Base-by-base conservation (phyloP, 176 grass and related monocot species). In the Triticum turgidum region DNA sequence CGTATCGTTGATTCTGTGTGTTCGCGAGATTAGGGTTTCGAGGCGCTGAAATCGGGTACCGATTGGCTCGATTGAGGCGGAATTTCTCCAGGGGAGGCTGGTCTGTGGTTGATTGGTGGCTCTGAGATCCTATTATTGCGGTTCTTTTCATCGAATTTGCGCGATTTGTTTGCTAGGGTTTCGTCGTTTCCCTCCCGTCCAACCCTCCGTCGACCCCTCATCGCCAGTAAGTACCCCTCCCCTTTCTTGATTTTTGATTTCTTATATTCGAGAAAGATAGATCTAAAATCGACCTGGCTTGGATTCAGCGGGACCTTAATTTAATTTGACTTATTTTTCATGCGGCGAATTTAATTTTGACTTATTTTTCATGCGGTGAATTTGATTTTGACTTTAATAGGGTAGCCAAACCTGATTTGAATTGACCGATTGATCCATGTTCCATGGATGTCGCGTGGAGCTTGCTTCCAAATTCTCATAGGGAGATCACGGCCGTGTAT, bases 21-120 rank as follows among this genome's bases (percentile, higher is more conserved):
- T 69, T 87, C 39, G 12, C 81, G 34, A 86, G 65, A 76, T 81
- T 92, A 87, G 91, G 87, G 87, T 80, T 89, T 89, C 39, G 33
- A 12, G 73, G 9, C 37, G 52, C 61, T 9, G 22, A 42, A 30
- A 63, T 86, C 52, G 84, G 71, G 38, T 59, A 17, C 56, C 73
- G 52, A 83, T 90, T 32, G 20, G 84, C 5, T 86, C 73, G 65
- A 90, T 86, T 82, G 3, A 51, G 73, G 21, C n/a, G 5, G 72
- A 25, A 65, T 78, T 86, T 70, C 18, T 14, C 51, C 12, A 5
- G 29, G 15, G 35, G 2, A 29, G 52, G 5, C 32, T 9, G 62
- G 70, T 86, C 63, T 47, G 22, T 29, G 27, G 15, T 33, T 63
- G 38, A 22, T 64, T 34, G 39, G 30, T 79, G 38, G 2, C 18